These are phyloP conservation scores for Gossypium laxum DNA, from an alignment of 441 rosid genomes.

Conservation along the genomic window DNA sequence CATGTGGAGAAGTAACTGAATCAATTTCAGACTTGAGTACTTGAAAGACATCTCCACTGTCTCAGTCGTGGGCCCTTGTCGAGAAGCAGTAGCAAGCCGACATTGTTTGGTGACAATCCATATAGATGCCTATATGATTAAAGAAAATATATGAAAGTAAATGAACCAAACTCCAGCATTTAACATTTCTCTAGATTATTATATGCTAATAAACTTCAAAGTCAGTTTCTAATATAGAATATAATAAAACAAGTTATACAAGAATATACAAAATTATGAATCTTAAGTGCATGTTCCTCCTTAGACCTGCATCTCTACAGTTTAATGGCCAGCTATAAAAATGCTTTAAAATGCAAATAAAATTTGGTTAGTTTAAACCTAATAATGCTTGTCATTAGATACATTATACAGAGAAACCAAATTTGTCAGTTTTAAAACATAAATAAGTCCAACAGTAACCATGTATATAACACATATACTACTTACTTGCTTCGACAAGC, in stretches of 20 bases:
- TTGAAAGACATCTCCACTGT: constrained; percentile 78
- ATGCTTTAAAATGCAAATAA: not conserved
- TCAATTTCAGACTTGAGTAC: constrained; percentile 48
- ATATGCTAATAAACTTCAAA: not conserved
- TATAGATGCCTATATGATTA: constrained; percentile 53
- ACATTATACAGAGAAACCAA: not conserved
- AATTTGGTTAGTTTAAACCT: not conserved
- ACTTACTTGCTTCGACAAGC: constrained; percentile 82
- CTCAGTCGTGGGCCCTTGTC: constrained; percentile 58
- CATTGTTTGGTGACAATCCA: constrained; percentile 48
- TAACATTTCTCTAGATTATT: not conserved
- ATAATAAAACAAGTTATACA: not conserved
- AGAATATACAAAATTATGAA: not conserved
- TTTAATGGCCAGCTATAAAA: not conserved
- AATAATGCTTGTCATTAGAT: not conserved
- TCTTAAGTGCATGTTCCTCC: not conserved
- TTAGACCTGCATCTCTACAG: not conserved
- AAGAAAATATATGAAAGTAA: not conserved
- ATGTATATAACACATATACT: not conserved
- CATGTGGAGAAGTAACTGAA: constrained; percentile 12
- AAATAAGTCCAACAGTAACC: not conserved
- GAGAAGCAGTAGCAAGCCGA: constrained; percentile 66
- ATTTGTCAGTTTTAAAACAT: not conserved
- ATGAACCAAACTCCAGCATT: constrained; percentile 12
- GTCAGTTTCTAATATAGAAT: not conserved